Percentiles rank a stretch among this genome's conserved stretches.
phyloP scores from a whole-genome alignment of 2,329 filamentous ascomycete genomes.

The Hawksworthiomyces lignivorus region DNA sequence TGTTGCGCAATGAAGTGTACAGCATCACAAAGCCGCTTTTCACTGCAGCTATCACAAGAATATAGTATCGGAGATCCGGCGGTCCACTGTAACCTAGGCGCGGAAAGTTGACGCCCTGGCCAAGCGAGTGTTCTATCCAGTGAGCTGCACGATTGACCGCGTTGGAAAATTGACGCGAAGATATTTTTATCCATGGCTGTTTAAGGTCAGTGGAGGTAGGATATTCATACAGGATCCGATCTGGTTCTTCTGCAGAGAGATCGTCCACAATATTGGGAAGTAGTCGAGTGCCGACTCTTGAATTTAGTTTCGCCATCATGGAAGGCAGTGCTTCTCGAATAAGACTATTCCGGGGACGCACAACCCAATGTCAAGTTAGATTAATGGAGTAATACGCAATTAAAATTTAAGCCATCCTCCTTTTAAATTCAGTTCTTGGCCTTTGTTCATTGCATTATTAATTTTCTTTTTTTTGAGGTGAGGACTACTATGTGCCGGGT shows the following conservation, averaged over 20 bases:
- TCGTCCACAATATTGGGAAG: conserved; percentile 7
- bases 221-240: conserved; percentile 5
- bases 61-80: conserved; percentile 22
- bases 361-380: no score
- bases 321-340: no score
- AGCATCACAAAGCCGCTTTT: conserved; percentile 27
- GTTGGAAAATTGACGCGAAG: conserved; percentile 9
- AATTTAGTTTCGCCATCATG: neutral
- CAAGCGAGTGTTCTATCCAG: neutral
- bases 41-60: conserved; percentile 19
- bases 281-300: neutral
- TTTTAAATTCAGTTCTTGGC: no score
- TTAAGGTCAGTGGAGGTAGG: conserved; percentile 6
- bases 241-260: neutral
- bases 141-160: conserved; percentile 13
- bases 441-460: no score
- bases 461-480: no score
- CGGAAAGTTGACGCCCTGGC: conserved; percentile 18
- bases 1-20: conserved; percentile 33
- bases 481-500: no score
- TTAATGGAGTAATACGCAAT: no score
- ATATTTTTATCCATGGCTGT: conserved; percentile 8
- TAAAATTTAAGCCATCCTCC: no score
- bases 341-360: no score
- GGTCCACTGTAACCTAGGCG: conserved; percentile 40